A percentile compares a stretch with the other conserved stretches of the same genome.
phyloP scores from a whole-genome alignment of 306 rosid genomes.

The Rosa persica region DNA sequence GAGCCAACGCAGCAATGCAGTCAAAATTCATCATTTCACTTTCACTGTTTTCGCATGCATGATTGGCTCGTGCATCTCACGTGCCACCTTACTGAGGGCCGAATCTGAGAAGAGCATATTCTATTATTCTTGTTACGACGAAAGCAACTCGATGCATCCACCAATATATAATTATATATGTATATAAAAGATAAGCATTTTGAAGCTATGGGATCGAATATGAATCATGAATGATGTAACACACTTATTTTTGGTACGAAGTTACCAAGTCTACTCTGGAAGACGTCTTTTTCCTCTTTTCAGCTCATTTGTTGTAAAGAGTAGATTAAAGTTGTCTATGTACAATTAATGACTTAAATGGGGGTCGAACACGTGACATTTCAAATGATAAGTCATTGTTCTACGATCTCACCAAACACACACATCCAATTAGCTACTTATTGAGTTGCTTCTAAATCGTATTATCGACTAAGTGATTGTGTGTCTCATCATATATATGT shows the following conservation, averaged over 20 bases:
- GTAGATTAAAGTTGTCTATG: background rate
- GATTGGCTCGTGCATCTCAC: slow-evolving; percentile 18
- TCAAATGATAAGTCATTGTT: too few species aligned
- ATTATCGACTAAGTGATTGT: too few species aligned
- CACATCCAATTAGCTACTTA: too few species aligned
- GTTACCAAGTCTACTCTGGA: background rate
- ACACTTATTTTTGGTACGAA: background rate
- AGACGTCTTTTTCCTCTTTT: background rate
- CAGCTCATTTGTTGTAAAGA: background rate
- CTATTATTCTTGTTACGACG: too few species aligned
- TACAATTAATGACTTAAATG: background rate
- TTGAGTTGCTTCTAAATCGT: too few species aligned
- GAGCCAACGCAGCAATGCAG: slow-evolving; percentile 3
- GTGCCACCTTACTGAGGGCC: slow-evolving; percentile 1
- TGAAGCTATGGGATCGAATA: background rate
- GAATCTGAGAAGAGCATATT: slow-evolving; percentile 44
- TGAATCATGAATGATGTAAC: background rate
- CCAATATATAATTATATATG: slow-evolving; percentile 1
- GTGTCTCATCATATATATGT: too few species aligned
- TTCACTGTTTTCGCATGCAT: slow-evolving; percentile 1
- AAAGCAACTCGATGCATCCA: slow-evolving; percentile 10
- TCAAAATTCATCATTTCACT: background rate
- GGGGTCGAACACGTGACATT: too few species aligned
- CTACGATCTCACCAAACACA: too few species aligned
- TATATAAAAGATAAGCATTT: background rate